Evolutionary conservation across 139 green algal species (phyloP).

Genomic region (Helicosporidium sp.): DNA sequence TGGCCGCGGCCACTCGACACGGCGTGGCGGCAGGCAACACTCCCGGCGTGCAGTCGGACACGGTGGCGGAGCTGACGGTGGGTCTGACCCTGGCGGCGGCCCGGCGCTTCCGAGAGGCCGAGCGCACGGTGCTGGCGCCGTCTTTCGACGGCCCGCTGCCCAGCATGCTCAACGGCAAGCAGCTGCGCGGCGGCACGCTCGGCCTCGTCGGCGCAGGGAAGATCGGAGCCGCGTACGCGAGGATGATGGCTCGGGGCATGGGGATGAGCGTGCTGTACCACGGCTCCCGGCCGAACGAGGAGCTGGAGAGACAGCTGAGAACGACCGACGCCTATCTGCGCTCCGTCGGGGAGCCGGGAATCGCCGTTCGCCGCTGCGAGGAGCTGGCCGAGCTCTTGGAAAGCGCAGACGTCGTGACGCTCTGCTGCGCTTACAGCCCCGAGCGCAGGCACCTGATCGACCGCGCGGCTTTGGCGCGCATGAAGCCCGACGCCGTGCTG

Average conservation of each 20-base stretch:
- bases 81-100: neutral
- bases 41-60: too few relatives aligned
- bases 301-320: neutral
- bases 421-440: too few relatives aligned
- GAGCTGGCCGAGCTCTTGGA: too few relatives aligned
- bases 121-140: neutral
- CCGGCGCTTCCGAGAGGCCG: neutral
- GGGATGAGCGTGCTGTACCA: neutral
- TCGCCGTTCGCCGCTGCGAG: too few relatives aligned
- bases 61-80: neutral
- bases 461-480: neutral
- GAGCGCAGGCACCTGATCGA: neutral
- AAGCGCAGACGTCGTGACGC: too few relatives aligned
- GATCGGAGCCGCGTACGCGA: neutral
- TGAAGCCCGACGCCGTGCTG: neutral
- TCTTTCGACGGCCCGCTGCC: neutral
- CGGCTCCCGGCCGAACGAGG: neutral
- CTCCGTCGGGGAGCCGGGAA: too few relatives aligned
- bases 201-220: neutral
- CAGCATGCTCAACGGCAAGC: neutral
- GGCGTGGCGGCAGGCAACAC: constrained; percentile 94
- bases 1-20: constrained; percentile 59
- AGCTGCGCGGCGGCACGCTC: neutral
- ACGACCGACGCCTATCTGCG: too few relatives aligned
- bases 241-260: neutral